phyloP scores from a whole-genome alignment of 306 rosid genomes.

The Abrus pulchellus region DNA sequence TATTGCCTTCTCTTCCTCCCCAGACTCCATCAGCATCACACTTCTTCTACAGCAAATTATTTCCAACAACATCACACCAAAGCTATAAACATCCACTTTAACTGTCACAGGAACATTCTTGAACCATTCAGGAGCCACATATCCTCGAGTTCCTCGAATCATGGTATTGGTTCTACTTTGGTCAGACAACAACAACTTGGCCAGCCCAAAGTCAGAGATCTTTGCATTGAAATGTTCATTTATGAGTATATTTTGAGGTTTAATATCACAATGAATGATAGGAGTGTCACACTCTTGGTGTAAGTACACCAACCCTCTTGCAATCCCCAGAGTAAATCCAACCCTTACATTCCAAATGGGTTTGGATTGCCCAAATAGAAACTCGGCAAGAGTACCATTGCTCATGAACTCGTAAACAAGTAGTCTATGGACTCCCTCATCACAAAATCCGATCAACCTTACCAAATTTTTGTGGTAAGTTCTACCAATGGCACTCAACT shows the following conservation, averaged over 20 bases:
- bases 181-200: slow-evolving; percentile 48
- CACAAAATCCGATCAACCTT: slow-evolving; percentile 56
- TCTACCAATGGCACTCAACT: slow-evolving; percentile 52
- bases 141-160: slow-evolving; percentile 58
- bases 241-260: slow-evolving; percentile 56
- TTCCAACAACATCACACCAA: slow-evolving; percentile 53
- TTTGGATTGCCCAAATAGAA: slow-evolving; percentile 45
- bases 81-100: slow-evolving; percentile 60
- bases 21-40: slow-evolving; percentile 38
- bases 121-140: slow-evolving; percentile 63
- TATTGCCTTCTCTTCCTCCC: slow-evolving; percentile 51
- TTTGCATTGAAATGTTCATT: slow-evolving; percentile 41
- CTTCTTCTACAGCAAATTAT: slow-evolving; percentile 55
- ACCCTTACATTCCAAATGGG: slow-evolving; percentile 51
- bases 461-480: slow-evolving; percentile 58
- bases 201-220: slow-evolving; percentile 55
- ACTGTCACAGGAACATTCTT: slow-evolving; percentile 52
- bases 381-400: slow-evolving; percentile 47
- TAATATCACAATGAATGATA: slow-evolving; percentile 61
- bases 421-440: slow-evolving; percentile 51
- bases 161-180: slow-evolving; percentile 49
- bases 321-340: slow-evolving; percentile 50
- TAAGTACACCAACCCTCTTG: slow-evolving; percentile 53
- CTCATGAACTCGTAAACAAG: slow-evolving; percentile 54
- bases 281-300: slow-evolving; percentile 56